These are phyloP conservation scores for Trichoderma reesei DNA, from an alignment of 495 filamentous ascomycete species.

Conservation along the genomic window DNA sequence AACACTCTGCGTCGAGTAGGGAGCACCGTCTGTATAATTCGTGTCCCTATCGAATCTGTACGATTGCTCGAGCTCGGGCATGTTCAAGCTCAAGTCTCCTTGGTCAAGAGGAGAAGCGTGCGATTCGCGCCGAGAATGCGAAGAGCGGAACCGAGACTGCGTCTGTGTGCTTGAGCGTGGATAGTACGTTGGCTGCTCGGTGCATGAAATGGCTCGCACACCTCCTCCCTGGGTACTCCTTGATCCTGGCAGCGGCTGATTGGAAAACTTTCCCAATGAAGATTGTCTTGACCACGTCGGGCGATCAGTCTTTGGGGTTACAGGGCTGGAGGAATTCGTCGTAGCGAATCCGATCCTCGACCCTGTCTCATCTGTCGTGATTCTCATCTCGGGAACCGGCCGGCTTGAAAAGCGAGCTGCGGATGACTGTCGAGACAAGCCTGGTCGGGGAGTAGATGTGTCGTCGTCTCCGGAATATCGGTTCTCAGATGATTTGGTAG, in stretches of 20 bases:
- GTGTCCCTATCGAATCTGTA: conserved; percentile 18
- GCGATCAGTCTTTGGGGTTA: conserved; percentile 21
- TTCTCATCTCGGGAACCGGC: conserved; percentile 62
- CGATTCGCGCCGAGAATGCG: conserved; percentile 10
- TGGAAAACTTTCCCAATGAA: conserved; percentile 48
- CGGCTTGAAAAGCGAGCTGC: conserved; percentile 57
- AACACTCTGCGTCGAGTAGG: conserved; percentile 50
- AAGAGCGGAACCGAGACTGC: background rate
- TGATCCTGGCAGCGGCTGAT: conserved; percentile 52
- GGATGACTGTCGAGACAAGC: conserved; percentile 42
- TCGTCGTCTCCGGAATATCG: conserved; percentile 11
- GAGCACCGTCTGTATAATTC: conserved; percentile 34
- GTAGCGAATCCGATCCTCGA: conserved; percentile 74
- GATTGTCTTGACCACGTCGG: conserved; percentile 38
- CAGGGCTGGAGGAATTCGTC: conserved; percentile 26
- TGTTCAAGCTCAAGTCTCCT: conserved; percentile 19
- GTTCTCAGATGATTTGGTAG: background rate
- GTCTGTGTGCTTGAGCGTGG: background rate
- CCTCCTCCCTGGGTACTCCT: conserved; percentile 46
- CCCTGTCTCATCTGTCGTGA: conserved; percentile 53
- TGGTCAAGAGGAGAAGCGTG: conserved; percentile 13
- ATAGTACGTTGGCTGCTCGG: conserved; percentile 19
- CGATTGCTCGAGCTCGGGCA: conserved; percentile 26
- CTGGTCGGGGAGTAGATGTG: conserved; percentile 28
- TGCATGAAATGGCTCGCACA: conserved; percentile 63